Evolutionary conservation across 2,329 filamentous ascomycete species (phyloP).

Genomic region (Pseudogymnoascus verrucosus): DNA sequence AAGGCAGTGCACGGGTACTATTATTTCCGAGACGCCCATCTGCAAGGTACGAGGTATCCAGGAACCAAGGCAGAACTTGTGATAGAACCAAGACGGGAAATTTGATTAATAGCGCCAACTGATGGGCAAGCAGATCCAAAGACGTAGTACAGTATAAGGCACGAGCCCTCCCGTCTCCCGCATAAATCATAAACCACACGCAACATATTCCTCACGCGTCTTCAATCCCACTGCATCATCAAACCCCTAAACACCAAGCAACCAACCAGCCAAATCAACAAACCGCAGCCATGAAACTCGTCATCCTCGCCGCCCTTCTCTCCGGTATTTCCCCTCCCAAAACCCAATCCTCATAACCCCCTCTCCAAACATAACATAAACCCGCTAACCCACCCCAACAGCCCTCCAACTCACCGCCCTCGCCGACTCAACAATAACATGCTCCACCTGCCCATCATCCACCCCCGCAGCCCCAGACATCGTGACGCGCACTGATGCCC

Average conservation of each 20-base stretch:
- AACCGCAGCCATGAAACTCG: background rate
- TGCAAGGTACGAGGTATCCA: background rate
- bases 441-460: background rate
- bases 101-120: too few species aligned
- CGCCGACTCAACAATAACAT: background rate
- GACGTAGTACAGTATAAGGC: slow-evolving; percentile 1
- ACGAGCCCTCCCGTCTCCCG: background rate
- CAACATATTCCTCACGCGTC: background rate
- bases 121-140: background rate
- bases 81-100: too few species aligned
- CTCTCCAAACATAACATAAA: too few species aligned
- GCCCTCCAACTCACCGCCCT: background rate
- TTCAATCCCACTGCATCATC: background rate
- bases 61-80: background rate
- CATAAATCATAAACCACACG: background rate
- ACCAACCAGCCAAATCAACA: background rate
- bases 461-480: background rate
- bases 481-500: background rate
- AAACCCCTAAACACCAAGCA: background rate
- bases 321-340: background rate
- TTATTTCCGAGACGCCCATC: background rate
- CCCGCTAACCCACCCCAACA: background rate
- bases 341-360: background rate
- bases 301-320: background rate
- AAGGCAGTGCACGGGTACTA: background rate